These are phyloP conservation scores for Sphaerulina musiva DNA, from an alignment of 2,329 filamentous ascomycete genomes.

Conservation along the genomic window DNA sequence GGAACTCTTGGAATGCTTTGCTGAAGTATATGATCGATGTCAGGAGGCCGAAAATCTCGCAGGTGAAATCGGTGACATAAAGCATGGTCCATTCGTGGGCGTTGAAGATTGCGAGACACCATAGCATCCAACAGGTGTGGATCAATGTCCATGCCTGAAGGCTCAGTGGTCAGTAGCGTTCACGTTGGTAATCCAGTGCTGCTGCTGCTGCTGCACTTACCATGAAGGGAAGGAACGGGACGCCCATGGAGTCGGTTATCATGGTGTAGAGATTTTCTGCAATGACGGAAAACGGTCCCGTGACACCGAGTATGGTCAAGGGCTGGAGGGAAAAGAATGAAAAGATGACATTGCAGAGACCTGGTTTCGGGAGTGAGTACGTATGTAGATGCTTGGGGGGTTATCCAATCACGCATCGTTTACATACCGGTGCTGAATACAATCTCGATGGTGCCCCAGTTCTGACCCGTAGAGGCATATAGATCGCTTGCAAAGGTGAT, in stretches of 20 bases:
- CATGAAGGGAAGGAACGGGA: conserved; percentile 59
- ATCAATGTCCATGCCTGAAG: conserved; percentile 56
- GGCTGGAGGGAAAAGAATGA: conserved; percentile 56
- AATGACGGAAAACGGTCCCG: conserved; percentile 60
- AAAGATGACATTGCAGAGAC: conserved; percentile 58
- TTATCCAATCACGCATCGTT: background rate
- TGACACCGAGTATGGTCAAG: conserved; percentile 59
- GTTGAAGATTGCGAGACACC: conserved; percentile 58
- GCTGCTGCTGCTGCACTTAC: background rate
- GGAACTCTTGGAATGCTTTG: conserved; percentile 58
- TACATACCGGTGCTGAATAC: conserved; percentile 49
- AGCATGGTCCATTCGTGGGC: conserved; percentile 65
- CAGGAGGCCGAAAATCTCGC: conserved; percentile 60
- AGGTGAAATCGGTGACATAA: conserved; percentile 61
- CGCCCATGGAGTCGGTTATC: conserved; percentile 50
- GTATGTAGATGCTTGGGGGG: background rate
- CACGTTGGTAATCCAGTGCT: background rate
- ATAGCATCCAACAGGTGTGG: conserved; percentile 60
- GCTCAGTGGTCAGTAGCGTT: background rate
- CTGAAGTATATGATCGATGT: conserved; percentile 61
- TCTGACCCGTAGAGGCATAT: conserved; percentile 55
- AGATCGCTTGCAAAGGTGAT: conserved; percentile 63
- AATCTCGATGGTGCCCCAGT: conserved; percentile 61
- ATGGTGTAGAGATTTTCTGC: conserved; percentile 59
- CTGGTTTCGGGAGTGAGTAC: conserved; percentile 32